phyloP scores from a whole-genome alignment of 352 stramenopile species.

The Globisporangium iwayamae region DNA sequence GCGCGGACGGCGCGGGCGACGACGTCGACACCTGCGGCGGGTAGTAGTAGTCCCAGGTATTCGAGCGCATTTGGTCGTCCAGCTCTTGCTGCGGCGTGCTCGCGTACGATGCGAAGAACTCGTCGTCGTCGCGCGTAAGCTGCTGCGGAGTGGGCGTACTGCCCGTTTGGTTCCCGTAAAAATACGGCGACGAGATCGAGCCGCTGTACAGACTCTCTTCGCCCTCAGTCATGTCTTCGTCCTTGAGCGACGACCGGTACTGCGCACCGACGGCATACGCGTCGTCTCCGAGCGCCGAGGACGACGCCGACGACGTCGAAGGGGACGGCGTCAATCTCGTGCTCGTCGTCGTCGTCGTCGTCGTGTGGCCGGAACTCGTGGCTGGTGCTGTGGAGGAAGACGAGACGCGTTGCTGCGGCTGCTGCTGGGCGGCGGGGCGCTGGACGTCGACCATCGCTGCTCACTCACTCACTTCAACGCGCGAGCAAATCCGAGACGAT shows the following conservation, averaged over 20 bases:
- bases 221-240: slow-evolving; percentile 18
- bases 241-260: slow-evolving; percentile 16
- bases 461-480: slow-evolving; percentile 4
- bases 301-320: slow-evolving; percentile 14
- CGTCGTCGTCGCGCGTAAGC: slow-evolving; percentile 37
- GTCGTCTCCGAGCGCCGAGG: slow-evolving; percentile 10
- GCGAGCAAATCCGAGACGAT: slow-evolving; percentile 8
- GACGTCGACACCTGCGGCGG: slow-evolving; percentile 13
- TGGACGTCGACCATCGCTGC: slow-evolving; percentile 32
- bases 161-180: slow-evolving; percentile 16
- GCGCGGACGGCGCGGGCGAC: background rate
- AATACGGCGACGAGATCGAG: slow-evolving; percentile 20
- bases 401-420: slow-evolving; percentile 1
- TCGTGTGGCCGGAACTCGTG: background rate
- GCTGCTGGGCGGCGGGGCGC: slow-evolving; percentile 10
- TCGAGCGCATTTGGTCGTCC: slow-evolving; percentile 20
- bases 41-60: slow-evolving; percentile 49
- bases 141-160: slow-evolving; percentile 11
- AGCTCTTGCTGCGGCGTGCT: slow-evolving; percentile 28
- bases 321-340: slow-evolving; percentile 7
- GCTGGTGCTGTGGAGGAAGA: background rate
- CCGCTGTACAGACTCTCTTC: slow-evolving; percentile 19
- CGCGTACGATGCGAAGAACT: slow-evolving; percentile 48
- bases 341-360: background rate
- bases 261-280: background rate